These are phyloP conservation scores for Metschnikowia koreensis DNA, from an alignment of 805 yeast species.

Conservation along the genomic window DNA sequence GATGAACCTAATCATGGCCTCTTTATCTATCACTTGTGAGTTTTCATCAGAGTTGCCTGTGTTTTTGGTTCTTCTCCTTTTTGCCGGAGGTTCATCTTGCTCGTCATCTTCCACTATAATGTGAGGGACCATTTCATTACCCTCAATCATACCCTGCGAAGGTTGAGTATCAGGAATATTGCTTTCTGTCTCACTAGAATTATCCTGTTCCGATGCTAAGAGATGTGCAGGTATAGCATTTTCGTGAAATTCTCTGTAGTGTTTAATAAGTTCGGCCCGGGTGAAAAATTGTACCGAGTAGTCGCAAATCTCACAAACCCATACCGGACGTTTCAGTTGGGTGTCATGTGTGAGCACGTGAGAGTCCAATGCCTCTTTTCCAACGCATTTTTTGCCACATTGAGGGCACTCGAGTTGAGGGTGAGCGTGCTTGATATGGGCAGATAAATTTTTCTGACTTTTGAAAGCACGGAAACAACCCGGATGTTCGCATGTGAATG, in stretches of 20 bases:
- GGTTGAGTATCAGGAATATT: neutral
- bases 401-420: slow-evolving; percentile 61
- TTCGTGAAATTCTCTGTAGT: slow-evolving; percentile 48
- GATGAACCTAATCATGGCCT: slow-evolving; percentile 10
- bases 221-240: neutral
- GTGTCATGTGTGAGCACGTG: slow-evolving; percentile 69
- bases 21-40: neutral
- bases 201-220: neutral
- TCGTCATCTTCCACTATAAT: neutral
- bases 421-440: slow-evolving; percentile 70
- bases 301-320: slow-evolving; percentile 65
- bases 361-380: slow-evolving; percentile 63
- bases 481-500: slow-evolving; percentile 59
- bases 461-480: slow-evolving; percentile 61
- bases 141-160: slow-evolving; percentile 10
- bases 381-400: slow-evolving; percentile 74
- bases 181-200: neutral
- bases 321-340: slow-evolving; percentile 38
- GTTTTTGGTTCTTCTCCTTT: neutral
- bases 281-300: slow-evolving; percentile 43
- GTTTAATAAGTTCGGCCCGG: slow-evolving; percentile 55
- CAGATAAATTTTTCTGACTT: slow-evolving; percentile 71
- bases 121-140: neutral
- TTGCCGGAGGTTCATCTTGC: neutral
- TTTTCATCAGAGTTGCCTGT: neutral